A percentile compares a stretch with the other conserved stretches of the same genome.
These are phyloP conservation scores for Sphaerulina populicola DNA, from an alignment of 2,329 filamentous ascomycete genomes.

Conservation along the genomic window DNA sequence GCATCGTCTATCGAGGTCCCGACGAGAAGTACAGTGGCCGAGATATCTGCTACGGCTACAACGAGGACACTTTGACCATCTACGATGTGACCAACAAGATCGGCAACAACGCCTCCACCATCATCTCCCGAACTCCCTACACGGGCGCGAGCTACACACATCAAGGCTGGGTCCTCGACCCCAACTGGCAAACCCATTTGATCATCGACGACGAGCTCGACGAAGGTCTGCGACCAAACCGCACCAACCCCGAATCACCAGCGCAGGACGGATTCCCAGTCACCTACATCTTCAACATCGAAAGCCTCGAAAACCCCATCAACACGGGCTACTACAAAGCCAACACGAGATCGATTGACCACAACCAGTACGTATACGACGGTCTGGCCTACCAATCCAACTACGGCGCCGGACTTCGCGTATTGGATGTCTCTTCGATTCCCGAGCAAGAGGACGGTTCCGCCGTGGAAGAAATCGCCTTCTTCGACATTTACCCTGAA, in stretches of 20 bases:
- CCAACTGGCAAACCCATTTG: conserved; percentile 40
- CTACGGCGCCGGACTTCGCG: conserved; percentile 33
- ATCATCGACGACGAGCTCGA: conserved; percentile 50
- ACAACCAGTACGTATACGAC: conserved; percentile 38
- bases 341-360: conserved; percentile 32
- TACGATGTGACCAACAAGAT: conserved; percentile 43
- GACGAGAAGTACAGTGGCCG: conserved; percentile 39
- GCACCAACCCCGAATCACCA: conserved; percentile 17
- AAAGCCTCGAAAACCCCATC: conserved; percentile 37
- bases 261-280: conserved; percentile 39
- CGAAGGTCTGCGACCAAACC: conserved; percentile 40
- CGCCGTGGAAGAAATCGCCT: conserved; percentile 42
- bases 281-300: conserved; percentile 48
- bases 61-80: conserved; percentile 42
- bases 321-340: conserved; percentile 37
- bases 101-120: conserved; percentile 25
- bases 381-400: conserved; percentile 35
- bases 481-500: conserved; percentile 47
- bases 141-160: conserved; percentile 46
- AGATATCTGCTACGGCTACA: conserved; percentile 48
- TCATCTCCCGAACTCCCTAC: conserved; percentile 45
- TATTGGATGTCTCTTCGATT: conserved; percentile 34
- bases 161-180: conserved; percentile 47
- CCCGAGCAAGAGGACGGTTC: conserved; percentile 40
- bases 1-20: conserved; percentile 46